These are phyloP conservation scores for Tricholoma saponaceum DNA, from an alignment of 768 basidiomycete genomes.

Conservation along the genomic window DNA sequence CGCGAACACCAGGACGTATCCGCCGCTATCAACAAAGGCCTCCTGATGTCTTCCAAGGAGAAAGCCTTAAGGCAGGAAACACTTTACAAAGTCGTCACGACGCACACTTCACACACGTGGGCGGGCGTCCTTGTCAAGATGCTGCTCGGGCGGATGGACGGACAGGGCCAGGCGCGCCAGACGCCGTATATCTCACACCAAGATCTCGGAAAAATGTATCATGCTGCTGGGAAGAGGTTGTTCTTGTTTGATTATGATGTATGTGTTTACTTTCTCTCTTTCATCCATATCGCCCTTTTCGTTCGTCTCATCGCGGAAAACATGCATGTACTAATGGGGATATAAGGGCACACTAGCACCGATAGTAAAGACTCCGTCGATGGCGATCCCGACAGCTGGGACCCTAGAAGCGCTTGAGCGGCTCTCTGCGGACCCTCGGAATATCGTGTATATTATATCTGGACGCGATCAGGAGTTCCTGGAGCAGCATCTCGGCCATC, in stretches of 20 bases:
- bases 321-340: background rate
- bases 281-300: too few relatives aligned
- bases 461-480: conserved; percentile 93
- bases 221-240: conserved; percentile 70
- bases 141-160: conserved; percentile 77
- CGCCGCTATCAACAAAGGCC: conserved; percentile 84
- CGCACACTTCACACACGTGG: conserved; percentile 95
- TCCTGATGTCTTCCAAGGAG: conserved; percentile 76
- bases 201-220: conserved; percentile 57
- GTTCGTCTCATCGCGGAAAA: background rate
- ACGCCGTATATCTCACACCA: conserved; percentile 80
- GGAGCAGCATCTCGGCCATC: conserved; percentile 85
- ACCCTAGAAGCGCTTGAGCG: conserved; percentile 71
- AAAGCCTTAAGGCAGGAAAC: conserved; percentile 70
- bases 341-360: conserved; percentile 89
- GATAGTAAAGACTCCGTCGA: conserved; percentile 90
- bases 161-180: conserved; percentile 73
- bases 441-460: conserved; percentile 96
- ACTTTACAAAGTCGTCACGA: conserved; percentile 81
- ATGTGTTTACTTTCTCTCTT: conserved; percentile 25
- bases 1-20: conserved; percentile 71
- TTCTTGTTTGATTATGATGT: conserved; percentile 97
- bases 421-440: conserved; percentile 76
- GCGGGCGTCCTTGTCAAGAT: conserved; percentile 86
- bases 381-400: conserved; percentile 74